A percentile compares a stretch with the other conserved stretches of the same genome.
phyloP scores from a whole-genome alignment of 495 filamentous ascomycete species.

The Talaromyces stipitatus region DNA sequence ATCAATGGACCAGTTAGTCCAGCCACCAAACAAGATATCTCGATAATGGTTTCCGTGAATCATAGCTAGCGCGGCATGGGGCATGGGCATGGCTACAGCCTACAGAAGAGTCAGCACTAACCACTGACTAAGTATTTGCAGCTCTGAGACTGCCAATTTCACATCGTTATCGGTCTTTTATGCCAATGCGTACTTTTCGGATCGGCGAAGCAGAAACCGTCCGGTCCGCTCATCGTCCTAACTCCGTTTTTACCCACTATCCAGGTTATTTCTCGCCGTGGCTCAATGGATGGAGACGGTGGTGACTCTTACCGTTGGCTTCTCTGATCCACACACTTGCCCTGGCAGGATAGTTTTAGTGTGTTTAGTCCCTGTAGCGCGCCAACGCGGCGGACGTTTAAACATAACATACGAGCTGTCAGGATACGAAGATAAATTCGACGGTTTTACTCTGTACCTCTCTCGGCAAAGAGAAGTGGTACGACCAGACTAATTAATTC shows the following conservation, averaged over 20 bases:
- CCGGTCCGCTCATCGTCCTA: not conserved
- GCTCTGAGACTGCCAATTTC: no score
- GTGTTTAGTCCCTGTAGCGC: not conserved
- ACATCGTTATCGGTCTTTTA: not conserved
- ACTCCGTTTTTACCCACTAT: not conserved
- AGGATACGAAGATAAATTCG: no score
- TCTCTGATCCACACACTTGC: not conserved
- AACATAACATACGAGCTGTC: no score
- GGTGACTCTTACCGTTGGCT: not conserved
- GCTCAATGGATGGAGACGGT: no score
- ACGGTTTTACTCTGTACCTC: not conserved
- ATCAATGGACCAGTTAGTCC: not conserved
- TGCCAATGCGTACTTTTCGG: not conserved
- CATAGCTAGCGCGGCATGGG: not conserved
- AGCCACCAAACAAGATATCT: conserved; percentile 4
- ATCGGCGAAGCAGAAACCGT: not conserved
- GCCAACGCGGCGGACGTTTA: not conserved
- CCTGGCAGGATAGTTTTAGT: not conserved
- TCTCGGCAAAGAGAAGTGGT: not conserved
- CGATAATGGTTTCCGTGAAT: not conserved
- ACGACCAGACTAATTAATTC: not conserved
- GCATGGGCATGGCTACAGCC: no score
- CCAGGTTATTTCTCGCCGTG: not conserved
- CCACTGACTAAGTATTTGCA: no score
- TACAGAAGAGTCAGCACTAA: no score